A percentile compares a stretch with the other conserved stretches of the same genome.
Conservation (phyloP, 768 basidiomycete species). For the Russula griseocarnosa region DNA sequence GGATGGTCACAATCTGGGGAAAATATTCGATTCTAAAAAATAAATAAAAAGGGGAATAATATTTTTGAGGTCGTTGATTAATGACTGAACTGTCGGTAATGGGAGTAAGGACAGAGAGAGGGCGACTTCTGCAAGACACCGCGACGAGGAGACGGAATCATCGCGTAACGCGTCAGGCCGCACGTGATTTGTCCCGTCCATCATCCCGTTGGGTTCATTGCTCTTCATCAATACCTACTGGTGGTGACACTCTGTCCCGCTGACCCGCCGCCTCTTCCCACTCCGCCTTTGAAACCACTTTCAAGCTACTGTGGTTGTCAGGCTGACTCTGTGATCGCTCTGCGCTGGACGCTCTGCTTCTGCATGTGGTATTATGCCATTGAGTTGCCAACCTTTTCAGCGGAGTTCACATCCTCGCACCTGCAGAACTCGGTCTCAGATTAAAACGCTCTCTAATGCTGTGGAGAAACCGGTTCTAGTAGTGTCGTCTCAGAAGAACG, state of each 20-base stretch:
- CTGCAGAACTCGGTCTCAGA: conserved; percentile 2
- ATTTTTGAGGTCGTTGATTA: neutral
- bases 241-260: neutral
- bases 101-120: neutral
- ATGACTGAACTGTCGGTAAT: neutral
- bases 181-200: conserved; percentile 13
- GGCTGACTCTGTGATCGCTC: neutral
- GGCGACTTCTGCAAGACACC: neutral
- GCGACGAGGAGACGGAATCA: neutral
- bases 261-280: neutral
- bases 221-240: neutral
- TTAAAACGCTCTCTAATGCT: conserved; percentile 3
- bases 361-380: conserved; percentile 19
- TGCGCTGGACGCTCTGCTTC: conserved; percentile 24
- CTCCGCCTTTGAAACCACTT: neutral
- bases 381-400: conserved; percentile 14
- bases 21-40: neutral
- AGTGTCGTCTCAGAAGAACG: conserved; percentile 11
- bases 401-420: conserved; percentile 7
- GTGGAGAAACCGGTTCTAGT: conserved; percentile 1
- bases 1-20: neutral
- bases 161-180: conserved; percentile 15
- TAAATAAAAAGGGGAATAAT: neutral
- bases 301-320: neutral
- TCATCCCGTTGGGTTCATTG: neutral